Evolutionary conservation across 2,329 filamentous ascomycete species (phyloP).

Genomic region (Alternaria triticina): DNA sequence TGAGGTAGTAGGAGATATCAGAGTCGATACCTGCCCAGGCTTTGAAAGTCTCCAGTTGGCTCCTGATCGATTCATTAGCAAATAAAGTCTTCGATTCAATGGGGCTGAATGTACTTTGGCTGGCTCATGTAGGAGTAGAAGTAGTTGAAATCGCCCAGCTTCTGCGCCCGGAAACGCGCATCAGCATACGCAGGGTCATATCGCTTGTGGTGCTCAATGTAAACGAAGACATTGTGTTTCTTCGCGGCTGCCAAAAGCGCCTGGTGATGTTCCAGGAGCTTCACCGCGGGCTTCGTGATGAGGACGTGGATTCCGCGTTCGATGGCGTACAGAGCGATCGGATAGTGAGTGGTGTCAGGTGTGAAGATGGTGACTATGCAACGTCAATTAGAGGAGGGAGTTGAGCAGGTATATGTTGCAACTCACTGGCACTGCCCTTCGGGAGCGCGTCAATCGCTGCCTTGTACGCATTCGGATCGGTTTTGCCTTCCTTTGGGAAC

Average conservation of each 20-base stretch:
- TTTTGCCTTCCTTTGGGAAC: slow-evolving; percentile 74
- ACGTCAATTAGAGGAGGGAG: background rate
- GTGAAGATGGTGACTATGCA: slow-evolving; percentile 90
- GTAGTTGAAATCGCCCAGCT: slow-evolving; percentile 94
- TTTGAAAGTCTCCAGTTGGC: slow-evolving; percentile 91
- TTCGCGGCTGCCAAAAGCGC: slow-evolving; percentile 74
- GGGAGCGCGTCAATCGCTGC: slow-evolving; percentile 81
- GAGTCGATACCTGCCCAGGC: slow-evolving; percentile 91
- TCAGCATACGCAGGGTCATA: slow-evolving; percentile 93
- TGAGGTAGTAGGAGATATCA: slow-evolving; percentile 95
- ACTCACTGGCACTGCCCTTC: slow-evolving; percentile 74
- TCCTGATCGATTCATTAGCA: slow-evolving; percentile 82
- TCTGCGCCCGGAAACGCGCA: slow-evolving; percentile 76
- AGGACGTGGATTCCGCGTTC: slow-evolving; percentile 87
- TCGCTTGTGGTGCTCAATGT: slow-evolving; percentile 95
- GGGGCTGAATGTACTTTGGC: slow-evolving; percentile 56
- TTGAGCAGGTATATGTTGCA: background rate
- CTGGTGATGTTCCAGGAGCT: slow-evolving; percentile 80
- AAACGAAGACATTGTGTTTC: slow-evolving; percentile 83
- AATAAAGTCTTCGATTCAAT: background rate
- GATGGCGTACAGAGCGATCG: slow-evolving; percentile 91
- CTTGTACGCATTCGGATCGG: slow-evolving; percentile 86
- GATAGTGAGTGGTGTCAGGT: slow-evolving; percentile 89
- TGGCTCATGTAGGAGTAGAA: slow-evolving; percentile 98
- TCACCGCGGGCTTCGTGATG: slow-evolving; percentile 92